Conservation (phyloP, 2,329 filamentous ascomycete species). For the Beauveria scarabaeidicola region DNA sequence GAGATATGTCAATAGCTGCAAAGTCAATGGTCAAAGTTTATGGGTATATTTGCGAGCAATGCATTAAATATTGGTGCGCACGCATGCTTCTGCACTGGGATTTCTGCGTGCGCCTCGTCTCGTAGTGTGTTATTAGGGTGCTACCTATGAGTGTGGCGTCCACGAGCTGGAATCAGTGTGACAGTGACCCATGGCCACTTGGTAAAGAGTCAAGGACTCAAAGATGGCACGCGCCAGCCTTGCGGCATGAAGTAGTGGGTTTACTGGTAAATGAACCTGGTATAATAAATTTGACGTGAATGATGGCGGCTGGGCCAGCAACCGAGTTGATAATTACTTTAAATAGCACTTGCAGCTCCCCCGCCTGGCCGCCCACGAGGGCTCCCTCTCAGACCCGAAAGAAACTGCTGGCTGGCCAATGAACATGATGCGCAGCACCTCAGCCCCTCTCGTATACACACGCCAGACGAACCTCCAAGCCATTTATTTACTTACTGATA, state of each 20-base stretch:
- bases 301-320: neutral
- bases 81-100: neutral
- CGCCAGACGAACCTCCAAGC: neutral
- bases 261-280: neutral
- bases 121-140: neutral
- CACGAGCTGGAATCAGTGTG: neutral
- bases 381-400: neutral
- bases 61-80: neutral
- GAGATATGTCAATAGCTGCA: neutral
- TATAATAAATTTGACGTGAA: neutral
- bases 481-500: neutral
- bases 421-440: neutral
- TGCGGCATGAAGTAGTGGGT: neutral
- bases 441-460: neutral
- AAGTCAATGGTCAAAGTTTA: too few species aligned
- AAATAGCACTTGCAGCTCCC: too few species aligned
- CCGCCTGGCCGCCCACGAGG: too few species aligned
- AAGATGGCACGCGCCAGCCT: neutral
- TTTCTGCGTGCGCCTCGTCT: neutral
- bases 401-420: neutral
- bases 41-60: neutral
- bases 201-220: too few species aligned
- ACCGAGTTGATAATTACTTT: too few species aligned
- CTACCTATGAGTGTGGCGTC: neutral
- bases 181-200: neutral